Evolutionary conservation across 208 protist species (phyloP).

Genomic region (Balamuthia mandrillaris): DNA sequence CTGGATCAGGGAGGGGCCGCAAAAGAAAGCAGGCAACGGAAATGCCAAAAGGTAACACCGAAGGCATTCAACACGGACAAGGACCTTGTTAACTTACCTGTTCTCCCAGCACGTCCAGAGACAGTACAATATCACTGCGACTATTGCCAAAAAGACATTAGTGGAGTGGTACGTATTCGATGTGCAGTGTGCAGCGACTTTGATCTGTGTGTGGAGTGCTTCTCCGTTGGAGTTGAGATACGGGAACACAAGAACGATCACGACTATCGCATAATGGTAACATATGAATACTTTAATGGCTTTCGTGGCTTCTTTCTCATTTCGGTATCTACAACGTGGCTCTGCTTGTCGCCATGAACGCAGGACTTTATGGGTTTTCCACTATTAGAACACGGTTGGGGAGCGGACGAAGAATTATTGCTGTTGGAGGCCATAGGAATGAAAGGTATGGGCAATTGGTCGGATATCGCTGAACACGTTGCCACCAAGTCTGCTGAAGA

Average conservation of each 20-base stretch:
- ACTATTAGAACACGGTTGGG: conserved; percentile 61
- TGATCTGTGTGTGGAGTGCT: conserved; percentile 68
- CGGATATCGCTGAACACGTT: conserved; percentile 61
- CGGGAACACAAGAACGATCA: conserved; percentile 56
- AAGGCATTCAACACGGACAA: not conserved
- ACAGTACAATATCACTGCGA: conserved; percentile 55
- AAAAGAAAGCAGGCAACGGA: not conserved
- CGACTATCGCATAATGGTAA: conserved; percentile 34
- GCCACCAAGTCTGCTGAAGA: conserved; percentile 60
- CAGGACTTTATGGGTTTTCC: conserved; percentile 59
- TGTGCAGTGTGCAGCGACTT: conserved; percentile 56
- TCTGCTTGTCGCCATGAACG: too few relatives aligned
- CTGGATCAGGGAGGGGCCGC: not conserved
- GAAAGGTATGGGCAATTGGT: conserved; percentile 69
- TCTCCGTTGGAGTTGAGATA: conserved; percentile 62
- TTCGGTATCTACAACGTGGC: not conserved
- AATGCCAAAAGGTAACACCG: not conserved
- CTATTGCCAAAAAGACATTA: conserved; percentile 61
- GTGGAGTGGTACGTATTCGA: conserved; percentile 41
- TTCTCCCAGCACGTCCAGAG: not conserved
- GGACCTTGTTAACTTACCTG: not conserved
- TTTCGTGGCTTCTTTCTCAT: not conserved
- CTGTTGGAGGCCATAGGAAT: conserved; percentile 68
- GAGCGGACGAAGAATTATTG: conserved; percentile 63
- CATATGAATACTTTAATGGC: not conserved